These are phyloP conservation scores for Marasmius fiardii DNA, from an alignment of 1,284 basidiomycete species.

Conservation along the genomic window DNA sequence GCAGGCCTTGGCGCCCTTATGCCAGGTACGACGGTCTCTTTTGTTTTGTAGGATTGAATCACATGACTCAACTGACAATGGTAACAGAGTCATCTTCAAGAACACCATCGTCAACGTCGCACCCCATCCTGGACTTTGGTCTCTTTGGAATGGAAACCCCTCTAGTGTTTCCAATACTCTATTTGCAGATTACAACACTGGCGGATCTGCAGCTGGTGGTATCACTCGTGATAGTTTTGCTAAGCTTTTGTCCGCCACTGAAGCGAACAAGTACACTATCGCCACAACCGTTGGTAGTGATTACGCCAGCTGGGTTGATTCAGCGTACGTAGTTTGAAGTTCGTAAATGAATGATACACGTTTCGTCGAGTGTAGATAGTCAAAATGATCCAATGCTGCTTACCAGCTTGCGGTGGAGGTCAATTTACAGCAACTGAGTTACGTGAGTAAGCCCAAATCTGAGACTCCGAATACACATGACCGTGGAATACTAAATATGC, in stretches of 20 bases:
- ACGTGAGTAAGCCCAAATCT: no score
- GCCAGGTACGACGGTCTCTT: conserved; percentile 26
- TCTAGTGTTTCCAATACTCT: conserved; percentile 37
- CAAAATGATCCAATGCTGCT: no score
- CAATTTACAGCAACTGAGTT: no score
- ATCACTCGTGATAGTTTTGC: conserved; percentile 37
- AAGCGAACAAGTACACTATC: conserved; percentile 37
- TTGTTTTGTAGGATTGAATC: conserved; percentile 18
- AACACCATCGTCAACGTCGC: conserved; percentile 37
- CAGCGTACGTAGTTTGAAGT: conserved; percentile 32
- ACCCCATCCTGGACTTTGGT: conserved; percentile 43
- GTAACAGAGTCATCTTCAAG: conserved; percentile 42
- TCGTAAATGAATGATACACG: no score
- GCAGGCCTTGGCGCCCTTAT: conserved; percentile 42
- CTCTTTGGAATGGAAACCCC: conserved; percentile 36
- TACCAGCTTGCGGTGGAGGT: no score
- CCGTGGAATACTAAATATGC: background rate
- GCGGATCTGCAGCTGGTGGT: conserved; percentile 17
- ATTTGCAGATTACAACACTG: conserved; percentile 46
- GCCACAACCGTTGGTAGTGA: conserved; percentile 41
- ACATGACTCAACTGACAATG: conserved; percentile 7
- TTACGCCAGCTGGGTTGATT: conserved; percentile 43
- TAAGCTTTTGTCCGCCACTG: conserved; percentile 29
- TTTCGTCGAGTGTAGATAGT: no score
- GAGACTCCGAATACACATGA: no score